Evolutionary conservation across 192 early-diverging fungal species (phyloP), one percentile per base, ranked within the genome.

Genomic region (Rhizophagus sp.): DNA sequence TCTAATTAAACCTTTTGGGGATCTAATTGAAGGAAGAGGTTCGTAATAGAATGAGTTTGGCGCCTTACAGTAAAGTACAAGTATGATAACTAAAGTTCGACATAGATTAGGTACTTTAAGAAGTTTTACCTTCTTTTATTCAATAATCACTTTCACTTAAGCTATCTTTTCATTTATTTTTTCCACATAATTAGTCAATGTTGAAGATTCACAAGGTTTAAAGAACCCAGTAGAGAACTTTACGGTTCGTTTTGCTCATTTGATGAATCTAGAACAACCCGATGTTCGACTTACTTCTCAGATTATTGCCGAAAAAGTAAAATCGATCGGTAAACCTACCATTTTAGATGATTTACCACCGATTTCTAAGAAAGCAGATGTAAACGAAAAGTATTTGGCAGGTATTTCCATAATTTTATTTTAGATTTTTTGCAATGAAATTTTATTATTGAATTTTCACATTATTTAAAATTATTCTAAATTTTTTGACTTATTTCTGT

Each of bases 1-100:
- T 66, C 81, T 94, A 19, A 76, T 95, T 57, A 81, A 85, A 52
- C 94, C 94, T 33, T 95, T 95, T 87, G 93, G 92, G 11, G 85
- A 88, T 22, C 81, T 84, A 30, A 90, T 94, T 47, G 88, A 91
- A 64, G 91, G 90, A 22, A 87, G 85, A 86, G 84, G 92, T 91
- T 80, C 70, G 83, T 76, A 19, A 52, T 57, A 57, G 44, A 47
- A 47, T 47, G 44, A 47, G 52, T 57, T 57, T 57, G 52, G 52
- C 52, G 52, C 52, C 19, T 57, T 22, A 57, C 52, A 57, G 52
- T 57, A 57, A 57, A 57, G 52, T 57, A 57, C 52, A 57, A 17
- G 52, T 57, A 57, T 22, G 52, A 57, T n/a, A 57, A 19, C 15
- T 57, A 41, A 41, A 36, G 8, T 41, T 57, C 5, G 19, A 47